phyloP scores from a whole-genome alignment of 176 grass and related monocot species.

The Oryza rufipogon region DNA sequence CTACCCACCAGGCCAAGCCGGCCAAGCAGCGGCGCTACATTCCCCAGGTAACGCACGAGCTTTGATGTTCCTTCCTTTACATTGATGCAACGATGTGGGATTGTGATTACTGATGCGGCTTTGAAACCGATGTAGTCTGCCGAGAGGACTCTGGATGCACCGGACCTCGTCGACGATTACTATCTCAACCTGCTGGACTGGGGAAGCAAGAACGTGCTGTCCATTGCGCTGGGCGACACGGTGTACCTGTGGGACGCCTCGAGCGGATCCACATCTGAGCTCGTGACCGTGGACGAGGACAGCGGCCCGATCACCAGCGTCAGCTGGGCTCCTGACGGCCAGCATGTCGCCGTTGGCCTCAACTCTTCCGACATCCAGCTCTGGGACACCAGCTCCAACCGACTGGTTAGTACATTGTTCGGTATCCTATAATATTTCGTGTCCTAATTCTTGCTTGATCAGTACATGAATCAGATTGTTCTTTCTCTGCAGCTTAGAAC shows the following conservation, averaged over 20 bases:
- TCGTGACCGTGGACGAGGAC: conserved; percentile 66
- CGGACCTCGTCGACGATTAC: conserved; percentile 75
- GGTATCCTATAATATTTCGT: background rate
- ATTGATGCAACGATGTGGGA: background rate
- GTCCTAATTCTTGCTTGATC: background rate
- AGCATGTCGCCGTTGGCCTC: conserved; percentile 57
- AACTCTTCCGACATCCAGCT: conserved; percentile 73
- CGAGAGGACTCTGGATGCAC: conserved; percentile 72
- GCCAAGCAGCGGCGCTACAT: conserved; percentile 62
- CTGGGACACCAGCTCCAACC: conserved; percentile 67
- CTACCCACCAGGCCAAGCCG: conserved; percentile 49
- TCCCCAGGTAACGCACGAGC: conserved; percentile 45
- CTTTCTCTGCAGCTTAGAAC: conserved; percentile 56
- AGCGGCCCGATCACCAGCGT: conserved; percentile 63
- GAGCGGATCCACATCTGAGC: conserved; percentile 61
- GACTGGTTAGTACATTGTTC: conserved; percentile 41
- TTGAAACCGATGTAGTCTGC: conserved; percentile 49
- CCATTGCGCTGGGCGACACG: conserved; percentile 64
- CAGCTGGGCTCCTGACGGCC: conserved; percentile 72
- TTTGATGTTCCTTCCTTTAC: conserved; percentile 12
- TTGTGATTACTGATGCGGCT: conserved; percentile 24
- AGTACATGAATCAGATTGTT: conserved; percentile 21
- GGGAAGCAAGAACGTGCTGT: conserved; percentile 69
- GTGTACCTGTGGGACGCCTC: conserved; percentile 69
- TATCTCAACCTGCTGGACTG: conserved; percentile 76